Evolutionary conservation across 768 basidiomycete genomes (phyloP).

Genomic region (Trametes cinnabarina): DNA sequence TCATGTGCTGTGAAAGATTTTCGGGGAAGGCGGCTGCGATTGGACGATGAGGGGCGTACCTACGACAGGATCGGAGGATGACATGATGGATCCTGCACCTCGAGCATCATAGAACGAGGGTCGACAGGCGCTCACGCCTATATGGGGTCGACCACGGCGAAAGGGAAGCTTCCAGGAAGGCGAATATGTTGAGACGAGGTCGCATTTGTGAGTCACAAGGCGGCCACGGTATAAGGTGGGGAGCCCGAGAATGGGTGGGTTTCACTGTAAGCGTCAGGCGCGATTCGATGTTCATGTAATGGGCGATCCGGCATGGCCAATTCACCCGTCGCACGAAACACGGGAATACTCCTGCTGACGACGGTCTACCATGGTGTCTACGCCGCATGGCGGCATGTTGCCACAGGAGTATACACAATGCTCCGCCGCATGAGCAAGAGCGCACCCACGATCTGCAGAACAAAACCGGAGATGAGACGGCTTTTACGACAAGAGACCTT

Average conservation of each 20-base stretch:
- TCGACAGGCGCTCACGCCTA: conserved; percentile 13
- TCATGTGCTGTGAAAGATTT: conserved; percentile 16
- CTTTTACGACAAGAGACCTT: neutral
- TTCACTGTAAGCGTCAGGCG: neutral
- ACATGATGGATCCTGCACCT: conserved; percentile 20
- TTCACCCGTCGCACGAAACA: conserved; percentile 3
- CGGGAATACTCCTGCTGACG: neutral
- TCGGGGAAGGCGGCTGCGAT: conserved; percentile 4
- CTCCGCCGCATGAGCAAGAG: neutral
- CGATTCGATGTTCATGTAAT: neutral
- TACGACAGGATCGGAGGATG: conserved; percentile 24
- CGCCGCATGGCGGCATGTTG: neutral
- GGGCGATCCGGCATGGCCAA: neutral
- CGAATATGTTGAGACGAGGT: conserved; percentile 8
- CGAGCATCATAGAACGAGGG: conserved; percentile 16
- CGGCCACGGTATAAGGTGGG: neutral
- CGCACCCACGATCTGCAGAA: neutral
- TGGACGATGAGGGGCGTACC: conserved; percentile 13
- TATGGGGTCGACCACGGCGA: conserved; percentile 4
- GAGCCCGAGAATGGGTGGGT: neutral
- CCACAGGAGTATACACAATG: neutral
- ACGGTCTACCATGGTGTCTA: neutral
- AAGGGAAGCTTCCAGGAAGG: conserved; percentile 10
- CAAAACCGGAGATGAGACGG: neutral
- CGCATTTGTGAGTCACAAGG: conserved; percentile 11